Evolutionary conservation across 306 rosid genomes (phyloP), one percentile per base, ranked within the genome.

Genomic region (Pueraria montana): DNA sequence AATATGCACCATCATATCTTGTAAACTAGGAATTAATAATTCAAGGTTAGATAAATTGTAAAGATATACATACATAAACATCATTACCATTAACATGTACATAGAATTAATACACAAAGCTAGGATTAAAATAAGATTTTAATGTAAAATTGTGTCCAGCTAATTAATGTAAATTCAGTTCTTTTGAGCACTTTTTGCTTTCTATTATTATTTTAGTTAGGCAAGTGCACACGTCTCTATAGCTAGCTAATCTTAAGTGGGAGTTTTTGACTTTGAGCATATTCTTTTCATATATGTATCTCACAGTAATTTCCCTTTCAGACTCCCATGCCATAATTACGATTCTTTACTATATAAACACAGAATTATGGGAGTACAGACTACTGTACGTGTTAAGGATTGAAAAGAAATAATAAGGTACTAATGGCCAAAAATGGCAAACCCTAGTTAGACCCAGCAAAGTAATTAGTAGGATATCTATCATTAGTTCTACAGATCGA

Each of bases 361-460:
- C 11, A 27, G 18, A 32, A 64, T 16, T 14, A 36, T 17, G 48
- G 20, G 48, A 65, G 48, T 36, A 65, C 8, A 62, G 26, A 38
- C 8, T 36, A 66, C 16, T 36, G 27, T 34, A 18, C 72, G 4
- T 10, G 49, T 38, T 36, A 34, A 32, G 69, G 70, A 17, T 32
- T 14, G 21, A 32, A 32, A 27, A 23, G 42, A 27, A 27, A 26
- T 62, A 62, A 30, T 12, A 12, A 30, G 43, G 13, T 20, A 32
- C 45, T 12, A 8, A 17, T 17, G 23, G 11, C 23, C 43, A 32
- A 32, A 56, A 59, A 4, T 34, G 56, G 72, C 18, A 45, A 77
- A 63, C 82, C 81, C 81, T 77, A 77, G 61, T 40, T 34, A 53
- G 21, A 62, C 48, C 61, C 18, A 46, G 64, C 9, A 32, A 77